Conservation (phyloP, 2,329 filamentous ascomycete species). For the Ceratocystis smalleyi region DNA sequence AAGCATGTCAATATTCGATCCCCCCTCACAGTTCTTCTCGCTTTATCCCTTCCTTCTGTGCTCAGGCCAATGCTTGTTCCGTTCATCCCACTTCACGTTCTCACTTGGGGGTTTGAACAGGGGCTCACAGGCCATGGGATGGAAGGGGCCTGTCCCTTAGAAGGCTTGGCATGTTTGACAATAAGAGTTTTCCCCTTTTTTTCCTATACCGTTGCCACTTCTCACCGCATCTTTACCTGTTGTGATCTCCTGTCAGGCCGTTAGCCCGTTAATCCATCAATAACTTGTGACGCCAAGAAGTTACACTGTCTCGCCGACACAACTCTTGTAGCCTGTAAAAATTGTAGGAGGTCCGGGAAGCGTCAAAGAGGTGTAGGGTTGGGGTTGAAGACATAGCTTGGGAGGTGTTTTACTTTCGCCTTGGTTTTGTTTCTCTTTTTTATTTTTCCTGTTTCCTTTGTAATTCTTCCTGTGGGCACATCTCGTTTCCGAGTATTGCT, state of each 20-base stretch:
- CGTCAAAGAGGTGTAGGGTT: no score
- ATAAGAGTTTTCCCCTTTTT: background rate
- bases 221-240: background rate
- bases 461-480: no score
- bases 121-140: background rate
- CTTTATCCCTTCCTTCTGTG: background rate
- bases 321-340: background rate
- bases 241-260: background rate
- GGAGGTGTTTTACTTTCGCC: no score
- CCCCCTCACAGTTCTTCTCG: background rate
- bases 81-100: background rate
- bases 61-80: background rate
- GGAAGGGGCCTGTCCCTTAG: background rate
- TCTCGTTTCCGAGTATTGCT: background rate
- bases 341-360: no score
- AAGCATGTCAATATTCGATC: background rate
- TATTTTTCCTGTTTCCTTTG: no score
- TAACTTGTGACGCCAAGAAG: constrained; percentile 1
- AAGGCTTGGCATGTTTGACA: background rate
- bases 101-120: background rate
- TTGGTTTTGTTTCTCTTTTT: no score
- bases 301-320: background rate
- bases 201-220: background rate
- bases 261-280: background rate
- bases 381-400: no score